Evolutionary conservation across 257 asterid species (phyloP), one percentile per base, ranked within the genome.

Genomic region (Galeopsis tetrahit): DNA sequence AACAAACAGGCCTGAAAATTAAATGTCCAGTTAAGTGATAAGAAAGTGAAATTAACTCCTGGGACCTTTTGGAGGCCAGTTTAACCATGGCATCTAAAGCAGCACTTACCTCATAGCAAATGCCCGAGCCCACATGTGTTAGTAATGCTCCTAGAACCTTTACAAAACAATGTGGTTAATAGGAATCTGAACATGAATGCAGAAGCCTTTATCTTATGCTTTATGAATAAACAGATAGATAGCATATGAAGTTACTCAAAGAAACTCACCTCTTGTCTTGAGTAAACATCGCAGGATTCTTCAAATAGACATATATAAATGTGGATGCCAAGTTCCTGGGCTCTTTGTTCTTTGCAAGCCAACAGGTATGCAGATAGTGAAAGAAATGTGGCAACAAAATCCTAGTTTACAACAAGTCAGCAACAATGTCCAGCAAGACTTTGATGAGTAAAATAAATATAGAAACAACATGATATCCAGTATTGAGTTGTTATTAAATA

Each of bases 141-240:
- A 87, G 80, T 79, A 91, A 82, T 80, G 95, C 90, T 80, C 96
- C 97, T 76, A 91, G 67, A 83, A 91, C 89, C 97, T 91, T 80
- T 74, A 81, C 11, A 78, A 67, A 52, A 55, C 10, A 8, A 35
- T 39, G 55, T 53, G 32, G 46, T 49, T 11, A 68, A 68, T 74
- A 73, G 71, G 81, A 43, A 70, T 79, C n/a, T 77, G 67, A 71
- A 78, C 77, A 69, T 75, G 75, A 78, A 59, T 11, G 52, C 48
- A 56, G 49, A 64, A 46, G 49, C 70, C 49, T 17, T 55, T 46
- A 64, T 53, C 35, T 49, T 21, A 34, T 77, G 32, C 43, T 62
- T 77, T 61, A 36, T 38, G 67, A 64, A 42, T 44, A 53, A 63
- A 74, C 1, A 7, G 3, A 62, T 46, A 40, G 38, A 49, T 35